Evolutionary conservation across 441 rosid genomes (phyloP), one percentile per base, ranked within the genome.

Genomic region (Aquilaria agallochum): DNA sequence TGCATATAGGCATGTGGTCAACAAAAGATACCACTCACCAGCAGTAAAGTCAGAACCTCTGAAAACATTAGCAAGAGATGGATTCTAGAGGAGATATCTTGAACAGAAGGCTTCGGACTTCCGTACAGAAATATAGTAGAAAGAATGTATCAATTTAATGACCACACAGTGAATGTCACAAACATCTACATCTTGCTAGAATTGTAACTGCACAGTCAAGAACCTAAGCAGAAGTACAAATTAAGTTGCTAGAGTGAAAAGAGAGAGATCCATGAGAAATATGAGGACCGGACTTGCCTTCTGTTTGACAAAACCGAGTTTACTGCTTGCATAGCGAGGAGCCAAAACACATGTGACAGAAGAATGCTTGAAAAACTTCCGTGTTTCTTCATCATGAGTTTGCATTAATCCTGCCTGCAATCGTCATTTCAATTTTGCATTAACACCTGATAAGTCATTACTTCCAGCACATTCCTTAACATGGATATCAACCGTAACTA

Each of bases 381-480:
- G 59, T 2, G 96, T 86, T 61, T 90, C 97, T 77, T 93, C 98
- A 66, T 93, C 98, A 61, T 93, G 98, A 9, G 98, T 93, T 55
- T 55, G 65, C 97, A 93, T 92, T 59, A 84, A 73, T 67, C 98
- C 98, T 63, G 51, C 49, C 98, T 92, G 86, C 83, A 71, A 40
- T 5, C 45, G 9, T 5, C 45, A 40, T 8, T 40, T 40, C 9
- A 40, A 40, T 40, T 40, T 40, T 40, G 45, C 10, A 40, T 40
- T 10, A 40, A 40, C 45, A 40, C 0, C 45, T 40, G 9, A 6
- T 40, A 40, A 5, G 9, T 40, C 45, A 40, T 5, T 5, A 40
- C 45, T 40, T 40, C 45, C 45, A 40, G 45, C 9, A 40, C 45
- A 40, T 40, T 40, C 45, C 9, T 40, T 40, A 40, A 1, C 45